A percentile compares a stretch with the other conserved stretches of the same genome.
Evolutionary conservation across 768 basidiomycete genomes (phyloP).

Genomic region (Galerina marginata): DNA sequence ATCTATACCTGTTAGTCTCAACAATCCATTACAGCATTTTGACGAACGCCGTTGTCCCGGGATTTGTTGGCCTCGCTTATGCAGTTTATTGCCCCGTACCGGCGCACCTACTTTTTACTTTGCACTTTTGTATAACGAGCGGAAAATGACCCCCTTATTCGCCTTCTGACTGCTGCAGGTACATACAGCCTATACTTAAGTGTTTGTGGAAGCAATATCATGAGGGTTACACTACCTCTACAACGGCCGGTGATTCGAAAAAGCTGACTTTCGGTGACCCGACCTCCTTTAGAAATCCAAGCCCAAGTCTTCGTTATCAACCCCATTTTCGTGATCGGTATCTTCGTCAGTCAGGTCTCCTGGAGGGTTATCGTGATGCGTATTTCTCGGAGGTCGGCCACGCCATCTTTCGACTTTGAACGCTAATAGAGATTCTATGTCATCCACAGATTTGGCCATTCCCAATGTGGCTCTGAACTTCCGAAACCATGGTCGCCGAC

Average conservation of each 20-base stretch:
- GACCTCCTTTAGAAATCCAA: background rate
- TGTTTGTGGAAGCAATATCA: too few species aligned
- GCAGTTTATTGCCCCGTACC: too few species aligned
- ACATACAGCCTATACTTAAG: too few species aligned
- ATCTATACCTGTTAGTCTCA: too few species aligned
- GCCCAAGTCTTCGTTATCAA: slow-evolving; percentile 13
- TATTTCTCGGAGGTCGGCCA: slow-evolving; percentile 37
- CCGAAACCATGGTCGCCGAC: slow-evolving; percentile 58
- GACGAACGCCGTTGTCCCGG: too few species aligned
- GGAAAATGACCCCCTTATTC: too few species aligned
- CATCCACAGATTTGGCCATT: slow-evolving; percentile 47
- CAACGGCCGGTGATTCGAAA: background rate
- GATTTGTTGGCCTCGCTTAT: too few species aligned
- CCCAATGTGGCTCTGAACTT: slow-evolving; percentile 56
- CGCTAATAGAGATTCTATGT: slow-evolving; percentile 50
- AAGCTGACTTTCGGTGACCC: background rate
- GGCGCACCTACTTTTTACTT: too few species aligned
- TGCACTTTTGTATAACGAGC: too few species aligned
- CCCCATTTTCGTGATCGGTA: slow-evolving; percentile 11
- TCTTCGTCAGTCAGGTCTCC: slow-evolving; percentile 20
- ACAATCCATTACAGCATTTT: too few species aligned
- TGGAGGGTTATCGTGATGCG: slow-evolving; percentile 22
- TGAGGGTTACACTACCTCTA: background rate
- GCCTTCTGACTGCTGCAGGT: too few species aligned
- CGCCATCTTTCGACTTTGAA: slow-evolving; percentile 56